Evolutionary conservation across 1,139 yeast genomes (phyloP), one percentile per base, ranked within the genome.

Genomic region (Hyphopichia khmerensis): DNA sequence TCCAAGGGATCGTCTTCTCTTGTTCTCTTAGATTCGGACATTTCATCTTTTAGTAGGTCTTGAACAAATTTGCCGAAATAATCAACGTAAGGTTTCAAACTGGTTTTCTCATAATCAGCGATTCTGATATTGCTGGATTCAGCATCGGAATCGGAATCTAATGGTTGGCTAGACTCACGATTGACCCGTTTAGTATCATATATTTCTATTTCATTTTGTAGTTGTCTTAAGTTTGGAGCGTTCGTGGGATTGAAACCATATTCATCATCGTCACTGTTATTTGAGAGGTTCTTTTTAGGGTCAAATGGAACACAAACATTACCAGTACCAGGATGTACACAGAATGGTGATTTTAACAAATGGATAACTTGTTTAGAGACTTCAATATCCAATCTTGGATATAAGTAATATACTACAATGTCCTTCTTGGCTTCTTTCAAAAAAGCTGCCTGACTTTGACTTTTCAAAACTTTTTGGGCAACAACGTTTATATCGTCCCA

Each of bases 281-380:
- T 62, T 2, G 68, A 59, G 26, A 71, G 52, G 48, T 77, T 52
- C 57, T 60, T 31, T 50, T 57, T 18, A 1, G 87, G 81, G 56
- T 84, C 87, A 54, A 93, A 90, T 0, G 99, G 97, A 7, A 95
- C 97, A 79, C 99, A 93, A 4, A 93, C 87, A 53, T 90, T 87
- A n/a, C 97, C 98, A 0, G 99, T 95, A 6, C 90, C 84, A 1
- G 99, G 99, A 60, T 93, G 99, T 39, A 93, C 84, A 70, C 98
- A 93, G 62, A 95, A 93, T n/a, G 99, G 99, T 1, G 98, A 87
- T 60, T 93, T 93, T 55, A 93, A 78, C 67, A 93, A 83, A 69
- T 93, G 99, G 64, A 84, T 88, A 53, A 91, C 73, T 61, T 87
- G 96, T 52, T 85, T 79, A 9, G 99, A 87, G 35, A 93, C 99